phyloP scores from a whole-genome alignment of 768 basidiomycete genomes.

The Rossbeevera mucosa region DNA sequence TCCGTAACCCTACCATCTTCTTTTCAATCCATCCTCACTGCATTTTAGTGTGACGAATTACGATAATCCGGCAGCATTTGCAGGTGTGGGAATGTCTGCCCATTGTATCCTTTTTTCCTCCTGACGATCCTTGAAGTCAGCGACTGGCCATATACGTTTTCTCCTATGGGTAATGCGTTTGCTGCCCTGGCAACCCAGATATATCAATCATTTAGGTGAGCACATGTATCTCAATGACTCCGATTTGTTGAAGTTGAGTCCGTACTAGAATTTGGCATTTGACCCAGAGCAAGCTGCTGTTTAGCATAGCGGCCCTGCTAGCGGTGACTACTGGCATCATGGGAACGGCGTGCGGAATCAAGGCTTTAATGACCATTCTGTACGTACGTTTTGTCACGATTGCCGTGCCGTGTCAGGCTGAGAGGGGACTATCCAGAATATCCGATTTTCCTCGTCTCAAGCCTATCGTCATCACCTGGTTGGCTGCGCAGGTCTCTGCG shows the following conservation, averaged over 20 bases:
- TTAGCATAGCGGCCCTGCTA: background rate
- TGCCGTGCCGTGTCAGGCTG: background rate
- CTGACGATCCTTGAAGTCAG: conserved; percentile 28
- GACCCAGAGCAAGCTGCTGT: background rate
- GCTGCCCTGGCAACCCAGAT: conserved; percentile 46
- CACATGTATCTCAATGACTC: background rate
- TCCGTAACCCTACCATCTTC: background rate
- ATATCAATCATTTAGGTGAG: conserved; percentile 45
- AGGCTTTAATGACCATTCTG: background rate
- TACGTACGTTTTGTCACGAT: background rate
- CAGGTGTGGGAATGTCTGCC: background rate
- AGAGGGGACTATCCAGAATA: background rate
- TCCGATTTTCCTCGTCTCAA: background rate
- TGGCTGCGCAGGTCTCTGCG: background rate
- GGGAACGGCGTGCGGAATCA: background rate
- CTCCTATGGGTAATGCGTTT: conserved; percentile 43
- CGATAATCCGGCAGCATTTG: background rate
- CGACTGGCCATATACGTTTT: conserved; percentile 48
- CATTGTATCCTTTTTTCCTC: background rate
- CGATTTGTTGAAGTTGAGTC: background rate
- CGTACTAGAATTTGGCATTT: conserved; percentile 17
- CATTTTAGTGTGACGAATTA: background rate
- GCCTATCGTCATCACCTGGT: background rate
- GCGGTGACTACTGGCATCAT: background rate
- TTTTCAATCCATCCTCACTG: background rate